These are phyloP conservation scores for Blepharisma stoltei DNA, from an alignment of 73 alveolate species.

Conservation along the genomic window DNA sequence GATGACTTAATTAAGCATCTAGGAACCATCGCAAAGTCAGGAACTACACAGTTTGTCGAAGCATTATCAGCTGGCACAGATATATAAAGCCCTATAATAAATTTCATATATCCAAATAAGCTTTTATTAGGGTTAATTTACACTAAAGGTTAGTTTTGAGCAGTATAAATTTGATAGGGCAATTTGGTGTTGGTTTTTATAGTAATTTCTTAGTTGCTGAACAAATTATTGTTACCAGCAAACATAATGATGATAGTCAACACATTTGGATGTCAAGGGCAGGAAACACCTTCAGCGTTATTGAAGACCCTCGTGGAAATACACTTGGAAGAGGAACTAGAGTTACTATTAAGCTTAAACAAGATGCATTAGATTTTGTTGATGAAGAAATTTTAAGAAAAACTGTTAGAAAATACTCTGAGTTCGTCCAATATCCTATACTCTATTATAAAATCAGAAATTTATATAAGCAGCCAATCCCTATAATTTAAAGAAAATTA, in stretches of 20 bases:
- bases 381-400: slow-evolving; percentile 93
- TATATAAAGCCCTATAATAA: too few relatives aligned
- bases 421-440: slow-evolving; percentile 98
- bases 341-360: slow-evolving; percentile 94
- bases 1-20: slow-evolving; percentile 95
- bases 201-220: slow-evolving; percentile 95
- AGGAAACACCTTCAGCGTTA: slow-evolving; percentile 87
- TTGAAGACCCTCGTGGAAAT: slow-evolving; percentile 97
- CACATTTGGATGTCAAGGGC: slow-evolving; percentile 97
- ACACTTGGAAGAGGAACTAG: slow-evolving; percentile 98
- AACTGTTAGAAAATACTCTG: slow-evolving; percentile 93
- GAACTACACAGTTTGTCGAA: slow-evolving; percentile 98
- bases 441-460: too few relatives aligned
- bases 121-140: too few relatives aligned
- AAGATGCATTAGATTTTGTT: slow-evolving; percentile 96
- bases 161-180: slow-evolving; percentile 96
- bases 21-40: slow-evolving; percentile 98
- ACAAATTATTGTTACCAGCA: slow-evolving; percentile 89
- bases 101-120: too few relatives aligned
- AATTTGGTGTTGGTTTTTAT: slow-evolving; percentile 99
- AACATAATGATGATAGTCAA: slow-evolving; percentile 79
- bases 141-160: too few relatives aligned
- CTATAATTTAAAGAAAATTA: too few relatives aligned
- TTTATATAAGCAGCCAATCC: too few relatives aligned
- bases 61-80: slow-evolving; percentile 86